Evolutionary conservation across 176 grass and related monocot genomes (phyloP).

Genomic region (Olyra latifolia): DNA sequence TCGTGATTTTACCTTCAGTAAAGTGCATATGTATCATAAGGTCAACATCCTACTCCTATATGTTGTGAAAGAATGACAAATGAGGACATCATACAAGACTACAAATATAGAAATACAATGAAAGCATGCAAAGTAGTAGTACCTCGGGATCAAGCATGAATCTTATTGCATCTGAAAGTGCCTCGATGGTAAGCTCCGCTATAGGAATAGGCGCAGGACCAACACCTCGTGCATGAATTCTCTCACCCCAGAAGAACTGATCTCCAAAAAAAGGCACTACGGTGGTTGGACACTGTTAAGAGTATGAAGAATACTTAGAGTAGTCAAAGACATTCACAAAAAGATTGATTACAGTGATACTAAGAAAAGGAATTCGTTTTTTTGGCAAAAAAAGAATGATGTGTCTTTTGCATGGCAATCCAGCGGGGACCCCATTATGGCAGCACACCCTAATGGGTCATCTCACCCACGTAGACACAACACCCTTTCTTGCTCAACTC

Average conservation of each 20-base stretch:
- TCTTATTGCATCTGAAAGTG: slow-evolving; percentile 72
- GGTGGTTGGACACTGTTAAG: slow-evolving; percentile 80
- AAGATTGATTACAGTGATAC: too few species aligned
- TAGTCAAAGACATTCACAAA: too few species aligned
- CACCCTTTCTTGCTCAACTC: too few species aligned
- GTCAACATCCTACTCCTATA: not conserved
- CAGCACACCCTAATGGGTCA: too few species aligned
- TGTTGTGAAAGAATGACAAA: not conserved
- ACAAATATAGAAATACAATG: not conserved
- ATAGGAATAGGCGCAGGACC: slow-evolving; percentile 85
- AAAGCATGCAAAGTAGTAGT: slow-evolving; percentile 3
- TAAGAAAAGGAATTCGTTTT: too few species aligned
- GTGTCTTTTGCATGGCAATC: too few species aligned
- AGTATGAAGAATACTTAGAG: not conserved
- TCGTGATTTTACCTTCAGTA: slow-evolving; percentile 72
- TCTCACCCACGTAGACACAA: too few species aligned
- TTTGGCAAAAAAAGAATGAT: too few species aligned
- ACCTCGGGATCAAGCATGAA: slow-evolving; percentile 96
- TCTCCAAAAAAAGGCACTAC: slow-evolving; percentile 94
- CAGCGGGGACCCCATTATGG: too few species aligned
- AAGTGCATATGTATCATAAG: slow-evolving; percentile 3
- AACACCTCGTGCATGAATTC: slow-evolving; percentile 72
- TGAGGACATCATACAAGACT: not conserved
- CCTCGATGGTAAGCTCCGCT: slow-evolving; percentile 72
- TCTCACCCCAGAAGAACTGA: slow-evolving; percentile 96